Conservation (phyloP, 1,139 yeast species). For the Debaryomyces nepalensis region DNA sequence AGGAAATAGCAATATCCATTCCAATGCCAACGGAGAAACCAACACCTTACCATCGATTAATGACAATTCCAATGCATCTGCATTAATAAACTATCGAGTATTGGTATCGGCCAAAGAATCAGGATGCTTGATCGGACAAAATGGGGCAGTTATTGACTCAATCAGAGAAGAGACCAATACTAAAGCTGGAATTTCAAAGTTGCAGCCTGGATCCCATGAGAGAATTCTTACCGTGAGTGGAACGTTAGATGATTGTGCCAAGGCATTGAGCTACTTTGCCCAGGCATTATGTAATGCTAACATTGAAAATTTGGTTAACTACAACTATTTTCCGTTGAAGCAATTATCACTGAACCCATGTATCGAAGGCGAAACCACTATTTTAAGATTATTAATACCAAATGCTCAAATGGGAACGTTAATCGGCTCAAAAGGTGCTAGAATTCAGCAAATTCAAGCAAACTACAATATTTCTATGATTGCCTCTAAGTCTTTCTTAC, state of each 20-base stretch:
- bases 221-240: conserved; percentile 85
- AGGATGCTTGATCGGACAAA: conserved; percentile 88
- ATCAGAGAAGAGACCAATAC: conserved; percentile 79
- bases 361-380: conserved; percentile 56
- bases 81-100: conserved; percentile 63
- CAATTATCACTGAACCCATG: conserved; percentile 57
- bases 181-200: conserved; percentile 87
- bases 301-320: conserved; percentile 35
- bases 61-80: conserved; percentile 35
- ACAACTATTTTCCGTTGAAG: conserved; percentile 65
- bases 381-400: conserved; percentile 75
- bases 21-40: conserved; percentile 6
- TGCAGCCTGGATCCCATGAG: conserved; percentile 81
- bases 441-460: conserved; percentile 82
- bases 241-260: conserved; percentile 70
- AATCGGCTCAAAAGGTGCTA: conserved; percentile 82
- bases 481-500: conserved; percentile 84
- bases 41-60: conserved; percentile 33
- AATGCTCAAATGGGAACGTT: conserved; percentile 90
- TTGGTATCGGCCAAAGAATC: conserved; percentile 87
- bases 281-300: conserved; percentile 56
- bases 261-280: conserved; percentile 74
- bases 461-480: conserved; percentile 76
- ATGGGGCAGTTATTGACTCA: conserved; percentile 78
- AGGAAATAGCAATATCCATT: conserved; percentile 3